These are phyloP conservation scores for Giardia muris DNA, from an alignment of 208 protist genomes.

Conservation along the genomic window DNA sequence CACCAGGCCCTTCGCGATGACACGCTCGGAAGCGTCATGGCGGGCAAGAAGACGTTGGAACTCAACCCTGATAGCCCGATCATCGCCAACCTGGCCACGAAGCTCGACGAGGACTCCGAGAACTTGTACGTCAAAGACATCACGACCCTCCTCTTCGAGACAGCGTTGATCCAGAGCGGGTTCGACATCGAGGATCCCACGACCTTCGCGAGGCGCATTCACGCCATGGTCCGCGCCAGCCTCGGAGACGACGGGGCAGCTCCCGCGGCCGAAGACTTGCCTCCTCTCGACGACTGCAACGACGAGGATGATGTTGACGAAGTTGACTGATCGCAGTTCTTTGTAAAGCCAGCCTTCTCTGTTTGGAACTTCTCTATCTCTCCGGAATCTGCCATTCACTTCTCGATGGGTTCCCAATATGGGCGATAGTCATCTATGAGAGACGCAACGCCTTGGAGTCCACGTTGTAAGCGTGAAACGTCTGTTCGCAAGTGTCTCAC, in stretches of 20 bases:
- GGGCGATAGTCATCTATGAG: neutral
- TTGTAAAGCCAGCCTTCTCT: no score
- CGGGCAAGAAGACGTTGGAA: constrained; percentile 92
- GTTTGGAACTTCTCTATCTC: no score
- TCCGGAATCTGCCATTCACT: neutral
- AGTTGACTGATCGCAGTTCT: constrained; percentile 31
- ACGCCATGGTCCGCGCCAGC: constrained; percentile 90
- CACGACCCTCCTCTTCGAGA: constrained; percentile 87
- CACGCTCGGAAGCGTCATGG: constrained; percentile 81
- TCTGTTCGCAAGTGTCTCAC: neutral
- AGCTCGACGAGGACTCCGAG: constrained; percentile 67
- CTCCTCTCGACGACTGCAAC: constrained; percentile 24
- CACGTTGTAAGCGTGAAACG: neutral
- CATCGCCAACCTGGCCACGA: constrained; percentile 70
- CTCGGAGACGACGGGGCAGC: constrained; percentile 48
- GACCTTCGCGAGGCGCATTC: constrained; percentile 73
- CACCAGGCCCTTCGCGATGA: constrained; percentile 87
- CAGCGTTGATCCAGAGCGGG: constrained; percentile 80
- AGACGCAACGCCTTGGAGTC: neutral
- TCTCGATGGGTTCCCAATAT: neutral
- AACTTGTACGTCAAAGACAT: constrained; percentile 91
- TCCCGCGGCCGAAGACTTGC: neutral
- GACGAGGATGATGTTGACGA: constrained; percentile 33
- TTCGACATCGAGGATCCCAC: constrained; percentile 85
- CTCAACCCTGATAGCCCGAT: constrained; percentile 88